Evolutionary conservation across 1,284 basidiomycete species (phyloP), one percentile per base, ranked within the genome.

Genomic region (Sanguinoderma infundibulare): DNA sequence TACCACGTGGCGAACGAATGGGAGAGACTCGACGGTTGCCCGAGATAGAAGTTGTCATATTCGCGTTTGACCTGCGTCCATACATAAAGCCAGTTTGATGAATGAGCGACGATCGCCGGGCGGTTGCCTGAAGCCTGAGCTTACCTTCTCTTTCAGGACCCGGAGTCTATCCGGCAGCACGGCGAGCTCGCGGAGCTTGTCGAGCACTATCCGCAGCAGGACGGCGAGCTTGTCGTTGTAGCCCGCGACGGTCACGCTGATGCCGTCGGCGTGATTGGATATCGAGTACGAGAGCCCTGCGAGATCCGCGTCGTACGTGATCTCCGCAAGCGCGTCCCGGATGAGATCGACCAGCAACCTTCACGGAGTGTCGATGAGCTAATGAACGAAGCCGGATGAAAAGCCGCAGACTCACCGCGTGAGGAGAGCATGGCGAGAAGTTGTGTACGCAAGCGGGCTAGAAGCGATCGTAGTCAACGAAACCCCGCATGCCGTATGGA

Each of bases 201-300:
- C 64, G 5, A 74, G 40, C 5, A 74, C 70, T 0, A 67, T 70
- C 26, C 85, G 77, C 12, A 85, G 77, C 17, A 91, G 68, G 0
- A 84, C 78, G 1, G 80, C 72, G 0, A 91, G 78, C 76, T 90
- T 90, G 76, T 91, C 87, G 68, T 84, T 86, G 77, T 89, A 91
- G 1, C 89, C 89, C 35, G 79, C 77, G 10, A 87, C 77, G 14
- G 77, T 75, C 82, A 73, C 40, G 72, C 72, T 57, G 85, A 78
- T 35, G 74, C 81, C 68, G 79, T 81, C 53, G 74, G 78, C 60
- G 75, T 77, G 60, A 77, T 80, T 65, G 76, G 76, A 46, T 46
- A 89, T 72, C 57, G 74, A 76, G 75, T 86, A 90, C 35, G 75
- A 75, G 58, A 90, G 75, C 3, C 87, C 87, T 6, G 89, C 89